Conservation (phyloP, 2,329 filamentous ascomycete genomes). For the Epichloe brachyelytri region DNA sequence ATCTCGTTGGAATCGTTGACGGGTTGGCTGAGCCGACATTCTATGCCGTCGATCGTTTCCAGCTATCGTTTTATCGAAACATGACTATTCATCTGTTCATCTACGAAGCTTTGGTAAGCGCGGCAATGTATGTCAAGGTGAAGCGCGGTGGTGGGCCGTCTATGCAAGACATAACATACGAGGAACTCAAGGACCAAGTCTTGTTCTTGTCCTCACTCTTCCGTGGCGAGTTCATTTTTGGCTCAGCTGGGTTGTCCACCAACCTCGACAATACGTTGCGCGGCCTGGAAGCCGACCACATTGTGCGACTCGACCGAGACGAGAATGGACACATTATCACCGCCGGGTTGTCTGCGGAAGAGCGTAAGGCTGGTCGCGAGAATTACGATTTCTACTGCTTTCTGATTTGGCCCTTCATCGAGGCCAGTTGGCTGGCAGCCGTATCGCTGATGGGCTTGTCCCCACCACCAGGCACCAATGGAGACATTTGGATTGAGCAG, state of each 20-base stretch:
- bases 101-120: slow-evolving; percentile 79
- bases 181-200: slow-evolving; percentile 64
- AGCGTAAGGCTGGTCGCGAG: slow-evolving; percentile 69
- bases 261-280: slow-evolving; percentile 73
- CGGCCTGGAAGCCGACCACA: slow-evolving; percentile 64
- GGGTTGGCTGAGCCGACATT: slow-evolving; percentile 83
- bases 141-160: slow-evolving; percentile 81
- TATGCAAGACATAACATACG: slow-evolving; percentile 65
- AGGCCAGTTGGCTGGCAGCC: slow-evolving; percentile 83
- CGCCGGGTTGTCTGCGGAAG: slow-evolving; percentile 62
- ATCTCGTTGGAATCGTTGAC: slow-evolving; percentile 68
- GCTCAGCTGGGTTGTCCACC: slow-evolving; percentile 64
- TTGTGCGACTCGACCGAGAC: slow-evolving; percentile 55
- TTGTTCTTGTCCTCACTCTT: slow-evolving; percentile 87
- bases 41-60: slow-evolving; percentile 90
- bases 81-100: slow-evolving; percentile 99
- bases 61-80: slow-evolving; percentile 95
- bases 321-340: slow-evolving; percentile 43
- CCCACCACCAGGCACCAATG: slow-evolving; percentile 47
- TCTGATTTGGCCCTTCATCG: slow-evolving; percentile 95
- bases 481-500: slow-evolving; percentile 66
- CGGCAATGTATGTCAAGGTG: slow-evolving; percentile 78
- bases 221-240: slow-evolving; percentile 93
- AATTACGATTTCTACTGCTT: slow-evolving; percentile 99
- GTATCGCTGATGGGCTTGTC: slow-evolving; percentile 79